These are phyloP conservation scores for Geotrichum cucujoidarum DNA, from an alignment of 1,139 yeast genomes.

Conservation along the genomic window DNA sequence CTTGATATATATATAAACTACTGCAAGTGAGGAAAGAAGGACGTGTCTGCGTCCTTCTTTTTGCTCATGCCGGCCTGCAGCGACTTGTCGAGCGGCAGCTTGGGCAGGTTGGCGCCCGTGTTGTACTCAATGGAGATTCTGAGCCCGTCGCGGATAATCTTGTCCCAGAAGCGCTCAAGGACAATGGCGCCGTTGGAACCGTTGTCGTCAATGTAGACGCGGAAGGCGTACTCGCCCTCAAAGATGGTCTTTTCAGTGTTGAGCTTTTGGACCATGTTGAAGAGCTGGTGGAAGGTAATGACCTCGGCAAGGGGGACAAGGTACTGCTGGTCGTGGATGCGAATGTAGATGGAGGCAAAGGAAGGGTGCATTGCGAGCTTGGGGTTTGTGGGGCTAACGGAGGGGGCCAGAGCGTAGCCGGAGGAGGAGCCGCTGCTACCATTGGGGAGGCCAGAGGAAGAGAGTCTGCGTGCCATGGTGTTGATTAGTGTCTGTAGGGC, in stretches of 20 bases:
- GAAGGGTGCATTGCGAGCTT: constrained; percentile 10
- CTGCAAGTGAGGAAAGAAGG: constrained; percentile 21
- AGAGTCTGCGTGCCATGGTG: constrained; percentile 7
- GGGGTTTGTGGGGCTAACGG: constrained; percentile 5
- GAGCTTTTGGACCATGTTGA: constrained; percentile 21
- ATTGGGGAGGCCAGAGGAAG: constrained; percentile 4
- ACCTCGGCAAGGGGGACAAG: constrained; percentile 12
- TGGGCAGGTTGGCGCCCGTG: constrained; percentile 7
- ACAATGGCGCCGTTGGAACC: constrained; percentile 23
- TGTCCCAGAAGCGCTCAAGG: constrained; percentile 25
- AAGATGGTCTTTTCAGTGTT: constrained; percentile 21
- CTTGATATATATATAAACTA: background rate
- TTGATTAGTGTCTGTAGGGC: too few species aligned
- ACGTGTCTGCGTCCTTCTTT: constrained; percentile 21
- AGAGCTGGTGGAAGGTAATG: constrained; percentile 8
- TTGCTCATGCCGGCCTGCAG: constrained; percentile 22
- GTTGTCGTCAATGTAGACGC: constrained; percentile 23
- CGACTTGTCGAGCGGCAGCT: constrained; percentile 23
- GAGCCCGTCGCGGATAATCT: constrained; percentile 24
- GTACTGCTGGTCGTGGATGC: constrained; percentile 9
- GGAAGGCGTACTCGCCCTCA: constrained; percentile 23
- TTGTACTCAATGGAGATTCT: constrained; percentile 20
- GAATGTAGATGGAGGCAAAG: constrained; percentile 10
- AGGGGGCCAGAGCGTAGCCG: constrained; percentile 1
- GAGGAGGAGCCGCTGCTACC: background rate